A percentile compares a stretch with the other conserved stretches of the same genome.
Evolutionary conservation across 352 stramenopile genomes (phyloP).

Genomic region (Saprolegnia parasitica): DNA sequence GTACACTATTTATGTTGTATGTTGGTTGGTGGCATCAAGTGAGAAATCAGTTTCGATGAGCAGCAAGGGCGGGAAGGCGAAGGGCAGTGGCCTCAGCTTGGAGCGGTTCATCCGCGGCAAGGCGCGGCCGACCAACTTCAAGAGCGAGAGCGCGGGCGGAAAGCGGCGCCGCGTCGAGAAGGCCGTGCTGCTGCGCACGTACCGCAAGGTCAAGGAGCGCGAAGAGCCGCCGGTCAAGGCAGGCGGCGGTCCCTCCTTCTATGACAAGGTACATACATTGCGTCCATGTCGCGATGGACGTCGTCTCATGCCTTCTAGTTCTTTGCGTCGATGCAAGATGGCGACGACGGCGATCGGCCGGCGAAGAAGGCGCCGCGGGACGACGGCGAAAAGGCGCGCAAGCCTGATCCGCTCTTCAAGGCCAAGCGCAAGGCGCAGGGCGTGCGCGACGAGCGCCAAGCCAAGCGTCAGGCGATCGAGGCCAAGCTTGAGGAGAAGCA

Average conservation of each 20-base stretch:
- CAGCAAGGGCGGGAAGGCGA: neutral
- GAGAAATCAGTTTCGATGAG: neutral
- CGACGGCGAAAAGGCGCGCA: conserved; percentile 35
- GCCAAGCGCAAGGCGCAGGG: conserved; percentile 69
- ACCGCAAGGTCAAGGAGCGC: conserved; percentile 78
- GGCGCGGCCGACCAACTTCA: conserved; percentile 66
- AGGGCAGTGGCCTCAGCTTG: conserved; percentile 71
- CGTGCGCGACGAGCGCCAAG: conserved; percentile 48
- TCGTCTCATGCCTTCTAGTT: conserved; percentile 19
- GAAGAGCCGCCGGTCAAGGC: conserved; percentile 32
- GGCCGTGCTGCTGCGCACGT: conserved; percentile 65
- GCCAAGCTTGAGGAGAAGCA: conserved; percentile 49
- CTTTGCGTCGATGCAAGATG: conserved; percentile 30
- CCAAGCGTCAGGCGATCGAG: conserved; percentile 41
- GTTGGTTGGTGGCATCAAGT: neutral
- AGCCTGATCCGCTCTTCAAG: conserved; percentile 81
- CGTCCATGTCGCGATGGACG: conserved; percentile 25
- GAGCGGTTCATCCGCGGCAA: conserved; percentile 86
- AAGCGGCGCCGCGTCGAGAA: conserved; percentile 80
- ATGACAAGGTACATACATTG: conserved; percentile 55
- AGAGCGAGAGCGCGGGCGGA: conserved; percentile 64
- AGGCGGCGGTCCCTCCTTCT: conserved; percentile 51
- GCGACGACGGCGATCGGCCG: conserved; percentile 31
- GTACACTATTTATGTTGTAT: too few species aligned
- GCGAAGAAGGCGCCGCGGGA: conserved; percentile 27